Evolutionary conservation across 768 basidiomycete species (phyloP).

Genomic region (Postia placenta): DNA sequence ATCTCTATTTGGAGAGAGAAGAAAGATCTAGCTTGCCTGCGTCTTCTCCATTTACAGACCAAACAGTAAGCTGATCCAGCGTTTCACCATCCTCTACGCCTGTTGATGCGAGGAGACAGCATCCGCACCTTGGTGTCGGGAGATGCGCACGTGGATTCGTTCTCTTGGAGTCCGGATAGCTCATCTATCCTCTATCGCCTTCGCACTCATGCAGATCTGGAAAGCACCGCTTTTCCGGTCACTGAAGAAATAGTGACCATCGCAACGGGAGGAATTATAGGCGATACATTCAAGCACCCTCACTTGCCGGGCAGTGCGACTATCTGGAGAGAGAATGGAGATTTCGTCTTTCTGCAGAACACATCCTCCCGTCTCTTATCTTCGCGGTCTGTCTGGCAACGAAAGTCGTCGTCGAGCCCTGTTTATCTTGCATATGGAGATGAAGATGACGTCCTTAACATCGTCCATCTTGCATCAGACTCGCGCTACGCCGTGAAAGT

Average conservation of each 20-base stretch:
- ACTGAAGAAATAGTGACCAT: not conserved
- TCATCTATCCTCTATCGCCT: not conserved
- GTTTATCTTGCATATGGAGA: not conserved
- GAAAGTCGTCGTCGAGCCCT: not conserved
- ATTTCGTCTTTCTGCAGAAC: slow-evolving; percentile 1
- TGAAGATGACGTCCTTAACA: not conserved
- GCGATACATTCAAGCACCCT: not conserved
- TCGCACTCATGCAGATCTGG: not conserved
- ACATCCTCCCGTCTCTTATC: not conserved
- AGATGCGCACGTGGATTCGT: slow-evolving; percentile 1
- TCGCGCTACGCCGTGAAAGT: slow-evolving; percentile 2
- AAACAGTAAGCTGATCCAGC: not conserved
- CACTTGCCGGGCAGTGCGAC: not conserved
- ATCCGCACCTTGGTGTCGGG: not conserved
- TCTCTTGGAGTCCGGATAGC: slow-evolving; percentile 1
- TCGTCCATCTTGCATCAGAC: not conserved
- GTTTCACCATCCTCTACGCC: not conserved
- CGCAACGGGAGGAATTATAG: not conserved
- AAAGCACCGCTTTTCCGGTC: not conserved
- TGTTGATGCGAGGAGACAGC: not conserved
- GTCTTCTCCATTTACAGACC: not conserved
- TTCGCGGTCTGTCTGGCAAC: not conserved
- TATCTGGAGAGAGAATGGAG: not conserved
- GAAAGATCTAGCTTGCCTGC: not conserved
- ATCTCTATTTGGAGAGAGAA: slow-evolving; percentile 2